phyloP scores from a whole-genome alignment of 2,329 filamentous ascomycete species.

The Clonostachys byssicola region DNA sequence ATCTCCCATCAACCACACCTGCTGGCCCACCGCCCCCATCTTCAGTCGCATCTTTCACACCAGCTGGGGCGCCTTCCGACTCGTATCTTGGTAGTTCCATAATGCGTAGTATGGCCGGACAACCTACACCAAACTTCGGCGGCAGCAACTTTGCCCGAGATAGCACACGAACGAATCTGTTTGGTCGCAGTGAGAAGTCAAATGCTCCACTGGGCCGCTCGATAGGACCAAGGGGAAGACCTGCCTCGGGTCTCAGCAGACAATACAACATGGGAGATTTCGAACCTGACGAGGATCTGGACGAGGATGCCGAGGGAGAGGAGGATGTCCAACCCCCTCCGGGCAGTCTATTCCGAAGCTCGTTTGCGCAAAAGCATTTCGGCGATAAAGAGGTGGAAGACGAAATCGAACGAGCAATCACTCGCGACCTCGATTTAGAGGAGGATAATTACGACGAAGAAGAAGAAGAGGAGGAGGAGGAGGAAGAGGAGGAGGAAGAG shows the following conservation, averaged over 20 bases:
- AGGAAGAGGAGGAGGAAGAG: conserved; percentile 20
- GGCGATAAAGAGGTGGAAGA: conserved; percentile 14
- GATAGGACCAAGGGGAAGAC: conserved; percentile 27
- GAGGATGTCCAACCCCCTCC: conserved; percentile 23
- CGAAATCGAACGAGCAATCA: conserved; percentile 28
- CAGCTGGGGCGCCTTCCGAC: conserved; percentile 49
- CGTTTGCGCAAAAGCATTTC: conserved; percentile 7
- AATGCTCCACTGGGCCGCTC: conserved; percentile 44
- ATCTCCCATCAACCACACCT: conserved; percentile 48
- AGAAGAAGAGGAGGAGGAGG: conserved; percentile 28
- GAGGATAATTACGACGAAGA: conserved; percentile 27
- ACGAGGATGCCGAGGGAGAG: conserved; percentile 20
- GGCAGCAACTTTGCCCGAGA: conserved; percentile 13
- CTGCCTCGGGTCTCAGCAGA: conserved; percentile 48
- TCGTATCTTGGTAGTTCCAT: conserved; percentile 52
- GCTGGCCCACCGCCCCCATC: conserved; percentile 45
- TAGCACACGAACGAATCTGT: conserved; percentile 26
- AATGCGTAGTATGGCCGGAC: conserved; percentile 33
- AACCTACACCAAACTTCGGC: conserved; percentile 34
- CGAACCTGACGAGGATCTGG: not conserved
- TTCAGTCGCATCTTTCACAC: conserved; percentile 50
- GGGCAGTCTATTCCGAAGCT: conserved; percentile 23
- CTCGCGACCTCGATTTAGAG: conserved; percentile 23
- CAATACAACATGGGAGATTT: conserved; percentile 23
- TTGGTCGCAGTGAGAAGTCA: conserved; percentile 25